Evolutionary conservation across 2,329 filamentous ascomycete genomes (phyloP), one percentile per base, ranked within the genome.

Genomic region (Neonectria magnoliae): DNA sequence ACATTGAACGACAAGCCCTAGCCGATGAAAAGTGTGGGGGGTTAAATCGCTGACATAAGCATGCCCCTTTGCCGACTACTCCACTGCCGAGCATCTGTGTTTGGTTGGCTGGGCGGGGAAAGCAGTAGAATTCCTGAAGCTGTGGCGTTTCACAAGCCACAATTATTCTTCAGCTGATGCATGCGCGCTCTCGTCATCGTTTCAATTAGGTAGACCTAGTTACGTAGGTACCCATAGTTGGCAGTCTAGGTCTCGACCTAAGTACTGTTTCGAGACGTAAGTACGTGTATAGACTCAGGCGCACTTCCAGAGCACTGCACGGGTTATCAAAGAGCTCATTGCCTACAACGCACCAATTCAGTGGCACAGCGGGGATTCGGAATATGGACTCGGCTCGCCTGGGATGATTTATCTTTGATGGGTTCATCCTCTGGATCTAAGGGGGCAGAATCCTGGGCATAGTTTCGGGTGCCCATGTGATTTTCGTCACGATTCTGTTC

Each of bases 1-100:
- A 20, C 53, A 59, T 38, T 64, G 42, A 61, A 64, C 58, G 55
- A 54, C 64, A 72, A 76, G 70, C 75, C 75, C 75, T 76, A 75
- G 71, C 62, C 59, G 65, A 66, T 18, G 62, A 62, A 51, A 45
- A 58, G 22, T 63, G 68, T 70, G 69, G 71, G 60, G 51, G 31
- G 16, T 8, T 3, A 14, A 2, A 8, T 8, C 64, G 71, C 60
- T 73, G 68, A 71, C 69, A 52, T 73, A 72, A 71, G 29, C 44
- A 18, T 8, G 20, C 38, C 20, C 4, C 7, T 8, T 50, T 25
- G 38, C 13, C 31, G 18, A 25, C 25, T 5, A 36, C 11, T 5
- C 13, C 33, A 25, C 25, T 25, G 25, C 5, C 25, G 25, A 25
- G 25, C 25, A 25, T 25, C 25, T 25, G 25, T 25, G 25, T 25